Conservation (phyloP, 1,284 basidiomycete species). For the Fomitopsis palustris region DNA sequence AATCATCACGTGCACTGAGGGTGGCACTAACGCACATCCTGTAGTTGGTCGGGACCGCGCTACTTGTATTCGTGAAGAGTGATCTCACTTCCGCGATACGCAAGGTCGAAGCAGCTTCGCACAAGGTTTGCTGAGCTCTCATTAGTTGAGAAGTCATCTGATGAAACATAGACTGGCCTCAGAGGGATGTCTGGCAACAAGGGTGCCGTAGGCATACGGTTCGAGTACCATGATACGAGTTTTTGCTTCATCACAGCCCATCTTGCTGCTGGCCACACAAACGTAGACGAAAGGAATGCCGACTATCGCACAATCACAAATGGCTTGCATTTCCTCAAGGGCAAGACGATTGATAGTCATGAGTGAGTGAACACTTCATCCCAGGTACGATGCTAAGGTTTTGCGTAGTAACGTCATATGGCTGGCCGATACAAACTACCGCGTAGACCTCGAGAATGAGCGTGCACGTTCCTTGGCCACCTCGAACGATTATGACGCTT, state of each 20-base stretch:
- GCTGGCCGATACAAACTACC: slow-evolving; percentile 95
- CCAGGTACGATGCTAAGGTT: not conserved
- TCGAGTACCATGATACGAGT: slow-evolving; percentile 87
- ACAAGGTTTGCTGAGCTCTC: slow-evolving; percentile 60
- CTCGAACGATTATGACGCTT: slow-evolving; percentile 63
- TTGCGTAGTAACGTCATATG: slow-evolving; percentile 78
- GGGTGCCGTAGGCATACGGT: slow-evolving; percentile 89
- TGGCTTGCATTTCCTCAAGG: slow-evolving; percentile 84
- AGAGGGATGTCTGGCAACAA: slow-evolving; percentile 98
- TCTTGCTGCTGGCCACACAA: slow-evolving; percentile 90
- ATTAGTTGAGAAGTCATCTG: not conserved
- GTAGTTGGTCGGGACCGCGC: slow-evolving; percentile 91
- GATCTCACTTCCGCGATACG: slow-evolving; percentile 78
- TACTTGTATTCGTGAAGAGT: slow-evolving; percentile 82
- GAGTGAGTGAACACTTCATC: slow-evolving; percentile 56
- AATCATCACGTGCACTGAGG: not conserved
- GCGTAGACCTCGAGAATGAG: slow-evolving; percentile 84
- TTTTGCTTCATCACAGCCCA: slow-evolving; percentile 97
- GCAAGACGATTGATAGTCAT: slow-evolving; percentile 86
- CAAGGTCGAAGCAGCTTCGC: slow-evolving; percentile 87
- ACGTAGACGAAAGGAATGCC: slow-evolving; percentile 87
- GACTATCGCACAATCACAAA: slow-evolving; percentile 89
- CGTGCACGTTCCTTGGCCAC: slow-evolving; percentile 66
- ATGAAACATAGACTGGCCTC: slow-evolving; percentile 74
- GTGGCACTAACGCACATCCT: not conserved